Base-by-base conservation (phyloP, 805 yeast genomes). In the Candida succiphila region DNA sequence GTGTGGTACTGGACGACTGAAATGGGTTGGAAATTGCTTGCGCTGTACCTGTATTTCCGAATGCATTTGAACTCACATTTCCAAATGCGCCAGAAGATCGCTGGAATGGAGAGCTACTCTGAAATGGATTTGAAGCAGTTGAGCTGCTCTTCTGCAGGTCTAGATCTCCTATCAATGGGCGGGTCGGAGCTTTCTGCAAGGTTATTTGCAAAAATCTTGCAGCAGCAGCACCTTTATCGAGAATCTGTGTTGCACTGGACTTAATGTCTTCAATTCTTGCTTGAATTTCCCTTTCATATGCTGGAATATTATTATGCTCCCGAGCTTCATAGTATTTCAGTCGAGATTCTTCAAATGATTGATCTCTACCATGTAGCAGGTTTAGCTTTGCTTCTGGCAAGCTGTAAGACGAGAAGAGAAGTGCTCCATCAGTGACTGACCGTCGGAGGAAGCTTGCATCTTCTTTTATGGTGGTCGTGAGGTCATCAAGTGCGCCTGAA, bases 121-220 rank as follows among this genome's bases (percentile, higher is more conserved):
- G n/a, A n/a, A n/a, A 28, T 19, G 24, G 22, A 5, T 25, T 14
- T n/a, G 17, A n/a, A 10, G 5, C 5, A 5, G n/a, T n/a, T 20
- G 30, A 19, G 8, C 9, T 17, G 7, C 17, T 14, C 20, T 12
- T 15, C 9, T 9, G 24, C 10, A 10, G 4, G 4, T 9, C 18
- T 9, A 17, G 21, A 17, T 13, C 18, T 30, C 26, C 23, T 21
- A 33, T 60, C 58, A 16, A 63, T 34, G 2, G 59, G 52, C 19
- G 56, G 55, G 3, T 56, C 52, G 19, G 8, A 3, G 12, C 4
- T 7, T 56, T 58, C 36, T 55, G 48, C 6, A 69, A 63, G 5
- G 69, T 56, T 16, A 62, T 42, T 38, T 77, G 81, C n/a, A 67
- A 48, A 47, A 65, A 76, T 31, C 81, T 58, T 1, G 78, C 79